Base-by-base conservation (phyloP, 2,329 filamentous ascomycete species). In the Zarea fungicola region DNA sequence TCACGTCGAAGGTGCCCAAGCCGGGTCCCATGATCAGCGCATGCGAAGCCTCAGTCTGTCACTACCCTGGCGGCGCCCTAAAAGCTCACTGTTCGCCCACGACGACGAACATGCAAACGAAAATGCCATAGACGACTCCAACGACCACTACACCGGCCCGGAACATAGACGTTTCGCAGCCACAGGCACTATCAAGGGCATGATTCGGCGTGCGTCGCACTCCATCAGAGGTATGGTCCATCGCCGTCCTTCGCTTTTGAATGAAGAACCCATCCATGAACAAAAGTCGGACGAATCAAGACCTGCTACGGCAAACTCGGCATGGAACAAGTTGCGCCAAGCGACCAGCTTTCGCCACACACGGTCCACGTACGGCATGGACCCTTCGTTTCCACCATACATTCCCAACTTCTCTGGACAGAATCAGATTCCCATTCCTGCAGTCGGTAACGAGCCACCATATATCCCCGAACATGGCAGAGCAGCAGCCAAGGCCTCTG, bases 401-500 rank as follows among this genome's bases (percentile, higher is more conserved):
- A 9, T 56, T 52, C 52, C 54, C 22, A 60, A 62, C 22, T 58
- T 62, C 13, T 57, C 61, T 29, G 58, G 63, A 13, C 56, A 61
- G 13, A 52, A 58, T 8, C 54, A 60, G 16, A 49, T 65, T n/a
- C 71, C 73, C 0, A 62, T 77, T 4, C 76, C 77, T 3, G 76
- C 75, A 4, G 64, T 71, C 49, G 72, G 73, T 25, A 67, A 68
- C 26, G 77, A 76, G 49, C 81, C 81, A 5, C 81, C 81, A 0
- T 65, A 82, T 50, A 83, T 85, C 23, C 81, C 81, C 4, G 67
- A 68, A 10, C 75, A 81, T 48, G 77, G 74, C 0, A 81, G 81
- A 29, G 77, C 74, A n/a, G 80, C 79, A 2, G 80, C 80, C 25
- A 80, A 82, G 50, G 77, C 81, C 7, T 76, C 80, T 0, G 80